A percentile compares a stretch with the other conserved stretches of the same genome.
Conservation (phyloP, 345 rosid species). For the Triadica sebifera region DNA sequence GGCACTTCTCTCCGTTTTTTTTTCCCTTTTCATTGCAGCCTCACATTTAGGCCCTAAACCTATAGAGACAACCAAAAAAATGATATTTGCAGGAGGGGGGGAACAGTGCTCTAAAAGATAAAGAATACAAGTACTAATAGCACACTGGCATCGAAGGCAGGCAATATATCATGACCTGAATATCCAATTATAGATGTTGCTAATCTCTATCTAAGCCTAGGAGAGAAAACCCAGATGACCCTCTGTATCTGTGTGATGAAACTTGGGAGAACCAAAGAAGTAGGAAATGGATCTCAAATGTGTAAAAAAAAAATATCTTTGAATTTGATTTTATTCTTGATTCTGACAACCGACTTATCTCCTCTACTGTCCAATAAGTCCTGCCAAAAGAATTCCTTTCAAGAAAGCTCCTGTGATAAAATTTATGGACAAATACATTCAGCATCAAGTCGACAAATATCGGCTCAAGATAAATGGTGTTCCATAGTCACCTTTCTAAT, state of each 20-base stretch:
- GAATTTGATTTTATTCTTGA: conserved; percentile 15
- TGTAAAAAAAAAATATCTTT: conserved; percentile 14
- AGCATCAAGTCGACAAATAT: not conserved
- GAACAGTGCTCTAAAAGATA: conserved; percentile 13
- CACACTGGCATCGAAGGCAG: conserved; percentile 12
- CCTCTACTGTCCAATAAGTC: conserved; percentile 27
- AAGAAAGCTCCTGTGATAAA: conserved; percentile 32
- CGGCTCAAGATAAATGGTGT: not conserved
- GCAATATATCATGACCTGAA: conserved; percentile 11
- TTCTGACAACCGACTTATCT: conserved; percentile 30
- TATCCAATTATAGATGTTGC: conserved; percentile 4
- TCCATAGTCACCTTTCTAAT: conserved; percentile 9
- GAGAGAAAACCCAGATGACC: conserved; percentile 1
- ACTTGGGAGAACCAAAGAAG: not conserved
- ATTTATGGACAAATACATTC: not conserved
- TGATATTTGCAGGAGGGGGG: not conserved
- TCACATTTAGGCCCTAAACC: conserved; percentile 10
- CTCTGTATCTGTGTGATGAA: conserved; percentile 2
- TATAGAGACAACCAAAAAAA: not conserved
- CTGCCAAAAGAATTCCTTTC: conserved; percentile 38
- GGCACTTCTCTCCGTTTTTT: not conserved
- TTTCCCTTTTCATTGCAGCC: not conserved
- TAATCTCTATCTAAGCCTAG: conserved; percentile 18
- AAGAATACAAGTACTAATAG: conserved; percentile 24
- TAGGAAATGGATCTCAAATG: conserved; percentile 15